Conservation (phyloP, 2,329 filamentous ascomycete species). For the Aspergillus quadrilineatus region DNA sequence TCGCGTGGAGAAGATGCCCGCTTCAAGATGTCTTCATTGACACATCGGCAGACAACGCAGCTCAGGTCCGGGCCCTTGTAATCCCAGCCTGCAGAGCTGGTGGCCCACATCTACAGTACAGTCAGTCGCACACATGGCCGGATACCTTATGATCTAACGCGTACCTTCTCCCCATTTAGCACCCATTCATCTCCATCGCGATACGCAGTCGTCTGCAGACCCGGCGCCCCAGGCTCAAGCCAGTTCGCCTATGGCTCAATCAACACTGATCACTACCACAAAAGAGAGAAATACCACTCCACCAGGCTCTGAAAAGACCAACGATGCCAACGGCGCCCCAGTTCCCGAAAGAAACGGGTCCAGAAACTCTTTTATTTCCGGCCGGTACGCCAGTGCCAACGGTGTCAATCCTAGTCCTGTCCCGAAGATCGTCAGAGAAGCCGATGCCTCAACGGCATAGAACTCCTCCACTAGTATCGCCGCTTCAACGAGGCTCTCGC, state of each 20-base stretch:
- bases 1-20: constrained; percentile 18
- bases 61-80: constrained; percentile 52
- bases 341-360: constrained; percentile 48
- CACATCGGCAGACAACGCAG: constrained; percentile 53
- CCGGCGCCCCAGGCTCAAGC: constrained; percentile 50
- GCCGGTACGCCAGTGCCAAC: constrained; percentile 47
- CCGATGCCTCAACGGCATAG: constrained; percentile 52
- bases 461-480: constrained; percentile 55
- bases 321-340: constrained; percentile 51
- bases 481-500: constrained; percentile 48
- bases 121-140: not conserved
- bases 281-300: constrained; percentile 34
- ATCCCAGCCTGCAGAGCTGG: constrained; percentile 57
- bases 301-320: constrained; percentile 54
- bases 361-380: constrained; percentile 46
- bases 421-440: constrained; percentile 52
- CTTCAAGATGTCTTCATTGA: constrained; percentile 16
- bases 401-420: constrained; percentile 55
- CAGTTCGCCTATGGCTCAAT: constrained; percentile 44
- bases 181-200: constrained; percentile 53
- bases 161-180: constrained; percentile 48
- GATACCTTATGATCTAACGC: too few relatives aligned
- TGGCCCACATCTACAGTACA: constrained; percentile 53
- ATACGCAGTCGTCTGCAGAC: constrained; percentile 51
- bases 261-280: not conserved